Conservation (phyloP, 805 yeast genomes). For the Schwanniomyces pseudopolymorphus region DNA sequence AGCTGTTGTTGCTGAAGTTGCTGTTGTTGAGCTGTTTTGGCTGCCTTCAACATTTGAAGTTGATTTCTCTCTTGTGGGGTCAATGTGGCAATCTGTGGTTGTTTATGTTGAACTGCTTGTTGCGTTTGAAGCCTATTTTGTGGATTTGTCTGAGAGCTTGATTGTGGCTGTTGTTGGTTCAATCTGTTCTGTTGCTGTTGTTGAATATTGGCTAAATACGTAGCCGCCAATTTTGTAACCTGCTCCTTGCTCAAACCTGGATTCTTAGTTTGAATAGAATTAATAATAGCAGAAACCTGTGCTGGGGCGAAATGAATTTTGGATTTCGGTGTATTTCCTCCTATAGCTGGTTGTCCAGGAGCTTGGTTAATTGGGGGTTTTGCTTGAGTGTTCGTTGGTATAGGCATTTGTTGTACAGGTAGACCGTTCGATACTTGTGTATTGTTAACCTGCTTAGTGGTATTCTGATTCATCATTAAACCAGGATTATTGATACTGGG, state of each 20-base stretch:
- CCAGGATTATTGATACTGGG: conserved; percentile 1
- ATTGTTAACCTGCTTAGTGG: conserved; percentile 1
- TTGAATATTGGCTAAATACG: conserved; percentile 58
- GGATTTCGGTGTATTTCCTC: conserved; percentile 21
- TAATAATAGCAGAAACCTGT: conserved; percentile 64
- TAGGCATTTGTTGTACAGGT: conserved; percentile 3
- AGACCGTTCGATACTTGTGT: conserved; percentile 1
- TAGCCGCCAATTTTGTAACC: conserved; percentile 64
- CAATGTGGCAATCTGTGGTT: conserved; percentile 34
- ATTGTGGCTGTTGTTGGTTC: conserved; percentile 22
- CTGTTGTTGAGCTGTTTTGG: conserved; percentile 29
- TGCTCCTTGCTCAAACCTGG: conserved; percentile 63
- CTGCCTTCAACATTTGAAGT: conserved; percentile 40
- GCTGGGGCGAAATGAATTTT: conserved; percentile 53
- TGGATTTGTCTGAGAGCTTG: neutral
- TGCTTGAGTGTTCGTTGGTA: conserved; percentile 1
- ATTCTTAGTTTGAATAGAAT: conserved; percentile 63
- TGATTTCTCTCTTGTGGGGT: conserved; percentile 45
- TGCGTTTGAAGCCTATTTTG: conserved; percentile 3
- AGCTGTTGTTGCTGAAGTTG: conserved; percentile 19
- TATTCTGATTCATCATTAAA: neutral
- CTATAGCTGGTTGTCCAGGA: conserved; percentile 13
- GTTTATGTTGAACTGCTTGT: conserved; percentile 13
- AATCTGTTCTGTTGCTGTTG: conserved; percentile 46
- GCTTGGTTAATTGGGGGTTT: conserved; percentile 6